These are phyloP conservation scores for Myxozyma sirexii DNA, from an alignment of 805 yeast species.

Conservation along the genomic window DNA sequence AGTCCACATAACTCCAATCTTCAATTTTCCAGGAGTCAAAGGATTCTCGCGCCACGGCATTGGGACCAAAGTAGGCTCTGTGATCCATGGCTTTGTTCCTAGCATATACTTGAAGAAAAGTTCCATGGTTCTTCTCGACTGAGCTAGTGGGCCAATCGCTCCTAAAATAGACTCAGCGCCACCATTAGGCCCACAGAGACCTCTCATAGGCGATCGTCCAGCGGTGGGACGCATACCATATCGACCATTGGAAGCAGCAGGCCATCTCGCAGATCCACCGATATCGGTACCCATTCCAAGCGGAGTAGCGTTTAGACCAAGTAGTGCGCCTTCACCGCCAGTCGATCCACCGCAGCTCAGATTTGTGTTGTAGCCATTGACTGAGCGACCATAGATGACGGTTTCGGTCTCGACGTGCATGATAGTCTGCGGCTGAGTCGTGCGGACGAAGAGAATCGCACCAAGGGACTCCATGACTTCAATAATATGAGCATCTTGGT, in stretches of 20 bases:
- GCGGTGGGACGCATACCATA: constrained; percentile 67
- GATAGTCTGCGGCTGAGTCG: constrained; percentile 68
- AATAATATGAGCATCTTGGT: constrained; percentile 52
- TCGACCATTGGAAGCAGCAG: constrained; percentile 65
- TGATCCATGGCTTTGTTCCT: constrained; percentile 57
- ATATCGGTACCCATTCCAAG: constrained; percentile 70
- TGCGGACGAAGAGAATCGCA: constrained; percentile 65
- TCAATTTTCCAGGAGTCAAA: constrained; percentile 43
- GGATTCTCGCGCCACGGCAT: constrained; percentile 55
- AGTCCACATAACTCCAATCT: constrained; percentile 52
- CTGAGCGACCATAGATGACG: constrained; percentile 60
- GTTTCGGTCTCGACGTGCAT: constrained; percentile 70
- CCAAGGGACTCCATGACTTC: constrained; percentile 55
- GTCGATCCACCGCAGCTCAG: constrained; percentile 73
- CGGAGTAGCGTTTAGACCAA: constrained; percentile 61
- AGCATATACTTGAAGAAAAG: constrained; percentile 52
- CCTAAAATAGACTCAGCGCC: constrained; percentile 53
- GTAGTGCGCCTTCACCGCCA: constrained; percentile 70
- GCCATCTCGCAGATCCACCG: constrained; percentile 70
- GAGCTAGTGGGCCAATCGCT: constrained; percentile 57
- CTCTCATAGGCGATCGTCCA: constrained; percentile 54
- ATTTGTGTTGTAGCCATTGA: constrained; percentile 59
- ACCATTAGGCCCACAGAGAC: constrained; percentile 48
- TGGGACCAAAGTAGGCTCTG: constrained; percentile 53
- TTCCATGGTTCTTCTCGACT: constrained; percentile 52